Conservation (phyloP, 2,329 filamentous ascomycete genomes). For the Fusarium begoniae region DNA sequence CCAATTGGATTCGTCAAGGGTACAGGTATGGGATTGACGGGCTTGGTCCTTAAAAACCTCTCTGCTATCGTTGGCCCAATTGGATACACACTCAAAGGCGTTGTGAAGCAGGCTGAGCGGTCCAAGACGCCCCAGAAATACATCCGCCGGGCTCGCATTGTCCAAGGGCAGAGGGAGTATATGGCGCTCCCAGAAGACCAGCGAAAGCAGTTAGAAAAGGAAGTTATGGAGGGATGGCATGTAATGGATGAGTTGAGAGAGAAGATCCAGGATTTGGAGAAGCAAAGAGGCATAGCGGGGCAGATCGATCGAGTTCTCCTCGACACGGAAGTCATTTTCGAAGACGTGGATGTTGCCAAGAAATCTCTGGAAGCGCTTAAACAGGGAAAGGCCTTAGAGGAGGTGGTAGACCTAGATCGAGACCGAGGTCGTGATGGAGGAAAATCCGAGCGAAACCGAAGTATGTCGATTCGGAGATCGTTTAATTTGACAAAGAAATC, state of each 20-base stretch:
- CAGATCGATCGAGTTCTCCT: constrained; percentile 44
- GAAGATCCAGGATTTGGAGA: constrained; percentile 42
- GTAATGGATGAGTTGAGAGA: constrained; percentile 46
- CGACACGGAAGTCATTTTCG: constrained; percentile 52
- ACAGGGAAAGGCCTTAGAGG: constrained; percentile 51
- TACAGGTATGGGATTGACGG: constrained; percentile 69
- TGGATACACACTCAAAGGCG: constrained; percentile 71
- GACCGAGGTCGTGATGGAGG: constrained; percentile 12
- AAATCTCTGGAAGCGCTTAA: constrained; percentile 56
- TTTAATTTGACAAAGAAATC: constrained; percentile 26
- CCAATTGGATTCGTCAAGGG: constrained; percentile 59
- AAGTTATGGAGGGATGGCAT: constrained; percentile 47
- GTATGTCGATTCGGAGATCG: constrained; percentile 30
- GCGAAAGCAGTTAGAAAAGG: constrained; percentile 36
- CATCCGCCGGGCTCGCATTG: constrained; percentile 66
- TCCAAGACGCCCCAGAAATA: constrained; percentile 61
- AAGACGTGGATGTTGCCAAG: constrained; percentile 59
- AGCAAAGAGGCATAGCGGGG: constrained; percentile 52
- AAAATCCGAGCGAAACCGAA: constrained; percentile 23
- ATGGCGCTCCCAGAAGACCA: constrained; percentile 48
- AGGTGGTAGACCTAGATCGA: constrained; percentile 32
- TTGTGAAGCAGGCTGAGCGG: constrained; percentile 67
- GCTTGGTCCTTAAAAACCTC: constrained; percentile 72
- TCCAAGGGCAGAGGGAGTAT: constrained; percentile 63
- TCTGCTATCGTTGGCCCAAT: constrained; percentile 68